Conservation (phyloP, 257 asterid species). For the Parsonsia alboflavescens region DNA sequence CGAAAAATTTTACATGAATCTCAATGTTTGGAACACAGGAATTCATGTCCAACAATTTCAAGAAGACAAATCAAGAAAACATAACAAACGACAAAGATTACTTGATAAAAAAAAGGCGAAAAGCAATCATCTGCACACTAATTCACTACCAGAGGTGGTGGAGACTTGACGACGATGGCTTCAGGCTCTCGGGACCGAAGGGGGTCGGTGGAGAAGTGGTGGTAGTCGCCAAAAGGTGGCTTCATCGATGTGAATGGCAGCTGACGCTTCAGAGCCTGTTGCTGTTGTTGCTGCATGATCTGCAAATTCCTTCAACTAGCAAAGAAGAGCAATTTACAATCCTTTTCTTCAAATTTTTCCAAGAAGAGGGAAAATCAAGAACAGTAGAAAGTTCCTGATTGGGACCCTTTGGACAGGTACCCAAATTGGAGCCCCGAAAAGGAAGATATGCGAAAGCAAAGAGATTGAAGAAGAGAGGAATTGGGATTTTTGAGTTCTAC, state of each 20-base stretch:
- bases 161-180: conserved; percentile 56
- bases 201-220: conserved; percentile 51
- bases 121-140: neutral
- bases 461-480: neutral
- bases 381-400: conserved; percentile 4
- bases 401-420: neutral
- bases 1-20: neutral
- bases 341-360: conserved; percentile 1
- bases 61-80: neutral
- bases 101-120: neutral
- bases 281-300: conserved; percentile 47
- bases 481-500: conserved; percentile 7
- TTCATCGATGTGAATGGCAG: conserved; percentile 55
- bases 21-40: neutral
- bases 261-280: conserved; percentile 50
- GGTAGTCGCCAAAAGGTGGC: conserved; percentile 76
- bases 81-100: neutral
- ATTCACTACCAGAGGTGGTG: conserved; percentile 42
- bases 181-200: conserved; percentile 45
- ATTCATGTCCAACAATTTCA: neutral
- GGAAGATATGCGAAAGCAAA: neutral
- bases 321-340: neutral
- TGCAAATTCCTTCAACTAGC: conserved; percentile 16
- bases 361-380: conserved; percentile 18
- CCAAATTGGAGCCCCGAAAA: conserved; percentile 8